Evolutionary conservation across 2,329 filamentous ascomycete genomes (phyloP).

Genomic region (Xylaria sp.): DNA sequence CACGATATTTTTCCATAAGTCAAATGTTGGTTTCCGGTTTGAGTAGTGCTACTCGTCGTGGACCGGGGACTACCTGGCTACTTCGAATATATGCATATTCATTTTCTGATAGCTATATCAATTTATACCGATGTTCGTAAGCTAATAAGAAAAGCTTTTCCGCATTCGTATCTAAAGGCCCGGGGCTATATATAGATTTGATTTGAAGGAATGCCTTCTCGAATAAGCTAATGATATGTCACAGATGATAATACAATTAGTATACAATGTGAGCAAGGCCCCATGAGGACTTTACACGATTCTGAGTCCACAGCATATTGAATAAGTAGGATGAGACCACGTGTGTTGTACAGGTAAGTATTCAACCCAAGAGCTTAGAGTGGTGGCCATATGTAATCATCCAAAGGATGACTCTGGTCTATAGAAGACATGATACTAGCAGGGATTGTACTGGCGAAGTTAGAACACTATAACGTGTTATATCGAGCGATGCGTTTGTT

Average conservation of each 20-base stretch:
- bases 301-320: constrained; percentile 5
- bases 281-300: constrained; percentile 5
- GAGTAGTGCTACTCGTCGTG: neutral
- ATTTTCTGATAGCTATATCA: neutral
- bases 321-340: neutral
- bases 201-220: constrained; percentile 31
- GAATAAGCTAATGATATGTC: constrained; percentile 12
- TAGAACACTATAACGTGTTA: neutral
- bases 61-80: neutral
- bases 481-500: neutral
- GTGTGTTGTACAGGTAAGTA: neutral
- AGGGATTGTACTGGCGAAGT: neutral
- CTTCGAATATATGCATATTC: constrained; percentile 2
- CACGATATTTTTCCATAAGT: constrained; percentile 15
- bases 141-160: constrained; percentile 24
- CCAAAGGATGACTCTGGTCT: neutral
- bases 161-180: constrained; percentile 10
- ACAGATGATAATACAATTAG: constrained; percentile 18
- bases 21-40: constrained; percentile 5
- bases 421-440: neutral
- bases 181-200: constrained; percentile 33
- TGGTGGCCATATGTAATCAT: neutral
- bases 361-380: neutral
- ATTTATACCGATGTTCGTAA: neutral
- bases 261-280: constrained; percentile 4